Conservation (phyloP, 768 basidiomycete species). For the Trametes coccinea region DNA sequence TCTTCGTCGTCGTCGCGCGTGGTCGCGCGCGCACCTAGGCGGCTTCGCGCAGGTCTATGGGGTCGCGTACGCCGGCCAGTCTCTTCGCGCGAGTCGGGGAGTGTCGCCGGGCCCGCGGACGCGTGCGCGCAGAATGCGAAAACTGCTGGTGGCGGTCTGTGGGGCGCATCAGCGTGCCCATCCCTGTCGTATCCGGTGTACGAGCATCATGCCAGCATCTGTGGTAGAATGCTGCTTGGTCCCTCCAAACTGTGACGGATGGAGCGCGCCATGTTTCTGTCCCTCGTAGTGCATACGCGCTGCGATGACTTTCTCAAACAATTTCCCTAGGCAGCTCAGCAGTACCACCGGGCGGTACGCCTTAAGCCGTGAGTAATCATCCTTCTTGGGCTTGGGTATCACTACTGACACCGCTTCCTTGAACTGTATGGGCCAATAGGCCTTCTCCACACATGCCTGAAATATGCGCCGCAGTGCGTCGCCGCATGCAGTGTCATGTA, state of each 20-base stretch:
- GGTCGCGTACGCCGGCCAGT: too few relatives aligned
- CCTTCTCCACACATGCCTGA: slow-evolving; percentile 6
- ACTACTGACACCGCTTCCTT: slow-evolving; percentile 18
- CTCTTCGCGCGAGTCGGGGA: too few relatives aligned
- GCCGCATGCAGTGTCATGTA: not conserved
- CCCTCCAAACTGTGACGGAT: slow-evolving; percentile 23
- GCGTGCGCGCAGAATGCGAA: too few relatives aligned
- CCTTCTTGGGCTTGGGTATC: slow-evolving; percentile 28
- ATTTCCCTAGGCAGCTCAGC: slow-evolving; percentile 26
- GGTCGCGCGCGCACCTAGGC: too few relatives aligned
- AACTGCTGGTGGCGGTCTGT: too few relatives aligned
- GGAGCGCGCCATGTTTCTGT: slow-evolving; percentile 16
- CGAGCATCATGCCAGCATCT: slow-evolving; percentile 21
- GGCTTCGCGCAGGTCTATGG: too few relatives aligned
- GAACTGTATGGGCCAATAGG: slow-evolving; percentile 17
- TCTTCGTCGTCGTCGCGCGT: too few relatives aligned
- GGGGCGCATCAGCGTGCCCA: too few relatives aligned
- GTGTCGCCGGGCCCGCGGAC: too few relatives aligned
- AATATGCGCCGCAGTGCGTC: slow-evolving; percentile 3
- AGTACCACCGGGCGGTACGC: slow-evolving; percentile 30
- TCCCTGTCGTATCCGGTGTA: slow-evolving; percentile 13
- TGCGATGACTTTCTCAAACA: slow-evolving; percentile 23
- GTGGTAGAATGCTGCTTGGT: slow-evolving; percentile 20
- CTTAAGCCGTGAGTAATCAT: slow-evolving; percentile 24
- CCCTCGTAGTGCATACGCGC: slow-evolving; percentile 20